Percentiles rank a stretch among this genome's conserved stretches.
Evolutionary conservation across 2,329 filamentous ascomycete genomes (phyloP).

Genomic region (Drechslerella coelobrocha): DNA sequence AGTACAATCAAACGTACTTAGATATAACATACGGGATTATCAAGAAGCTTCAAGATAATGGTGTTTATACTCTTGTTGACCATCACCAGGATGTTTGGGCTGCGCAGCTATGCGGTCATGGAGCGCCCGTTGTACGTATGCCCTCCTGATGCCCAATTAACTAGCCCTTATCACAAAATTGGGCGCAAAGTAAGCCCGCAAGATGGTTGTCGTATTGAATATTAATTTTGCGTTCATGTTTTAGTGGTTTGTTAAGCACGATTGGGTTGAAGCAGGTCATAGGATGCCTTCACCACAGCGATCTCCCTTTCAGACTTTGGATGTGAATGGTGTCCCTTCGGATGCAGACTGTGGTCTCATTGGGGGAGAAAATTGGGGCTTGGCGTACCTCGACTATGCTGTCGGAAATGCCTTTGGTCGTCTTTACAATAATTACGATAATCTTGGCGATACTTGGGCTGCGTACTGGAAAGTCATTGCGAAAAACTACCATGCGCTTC

Average conservation of each 20-base stretch:
- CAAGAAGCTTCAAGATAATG: slow-evolving; percentile 47
- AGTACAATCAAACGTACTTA: slow-evolving; percentile 48
- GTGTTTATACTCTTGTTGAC: slow-evolving; percentile 46
- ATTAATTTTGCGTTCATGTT: not conserved
- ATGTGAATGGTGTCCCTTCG: slow-evolving; percentile 34
- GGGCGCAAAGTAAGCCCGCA: not conserved
- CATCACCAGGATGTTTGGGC: slow-evolving; percentile 50
- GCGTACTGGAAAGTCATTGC: slow-evolving; percentile 46
- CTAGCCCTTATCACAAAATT: too few relatives aligned
- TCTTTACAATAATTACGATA: slow-evolving; percentile 49
- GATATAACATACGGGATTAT: slow-evolving; percentile 41
- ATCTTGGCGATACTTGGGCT: slow-evolving; percentile 42
- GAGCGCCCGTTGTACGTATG: slow-evolving; percentile 33
- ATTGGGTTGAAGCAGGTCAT: slow-evolving; percentile 38
- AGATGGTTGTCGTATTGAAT: not conserved
- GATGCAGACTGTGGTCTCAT: slow-evolving; percentile 43
- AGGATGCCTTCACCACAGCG: slow-evolving; percentile 47
- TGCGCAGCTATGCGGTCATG: slow-evolving; percentile 43
- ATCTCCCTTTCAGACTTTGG: slow-evolving; percentile 23
- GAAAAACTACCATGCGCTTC: slow-evolving; percentile 17
- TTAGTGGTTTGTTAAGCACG: slow-evolving; percentile 49
- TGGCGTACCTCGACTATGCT: slow-evolving; percentile 41
- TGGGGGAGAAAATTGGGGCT: slow-evolving; percentile 21
- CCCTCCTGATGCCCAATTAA: not conserved
- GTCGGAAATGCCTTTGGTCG: slow-evolving; percentile 45